Evolutionary conservation across 2,329 filamentous ascomycete genomes (phyloP), one percentile per base, ranked within the genome.

Genomic region (Penicillium verrucosum): DNA sequence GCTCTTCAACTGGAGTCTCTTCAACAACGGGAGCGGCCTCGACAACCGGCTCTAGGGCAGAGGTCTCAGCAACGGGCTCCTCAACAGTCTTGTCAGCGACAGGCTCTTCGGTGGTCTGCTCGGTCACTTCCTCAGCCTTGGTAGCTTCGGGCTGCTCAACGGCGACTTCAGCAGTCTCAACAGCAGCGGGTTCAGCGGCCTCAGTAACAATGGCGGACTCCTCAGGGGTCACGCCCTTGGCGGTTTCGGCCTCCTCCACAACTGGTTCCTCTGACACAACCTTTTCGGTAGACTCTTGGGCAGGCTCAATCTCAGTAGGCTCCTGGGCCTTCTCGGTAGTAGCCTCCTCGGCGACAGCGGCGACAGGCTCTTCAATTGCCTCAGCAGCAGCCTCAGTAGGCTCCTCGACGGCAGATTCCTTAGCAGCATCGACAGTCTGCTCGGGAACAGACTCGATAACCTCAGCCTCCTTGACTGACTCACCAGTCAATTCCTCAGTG

Each of bases 361-460:
- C 12, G 12, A 27, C 36, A 34, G 27, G 27, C 12, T 38, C 25
- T 21, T 51, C 48, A 25, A 6, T 12, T 23, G 21, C 29, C 21
- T 45, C 40, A 9, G 32, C 3, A 12, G 37, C 32, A 36, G 3
- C 11, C 30, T 51, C 12, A 10, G 47, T 34, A 37, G 54, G 38
- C 34, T 59, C 49, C 41, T 61, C 60, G 5, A 25, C 51, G 36
- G 40, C 16, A 25, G 47, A 3, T 16, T 56, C 48, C 41, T 51
- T 12, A n/a, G 7, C 54, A 30, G 42, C 32, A 10, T 47, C 43
- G 14, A 40, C 40, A 37, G 42, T 27, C 53, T 45, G 27, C 34
- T 56, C 40, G 5, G 38, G 25, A 38, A 51, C 40, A 0, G 53
- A 27, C 32, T 45, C 53, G 7, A 11, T 27, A 25, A 30, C 9